Evolutionary conservation across 306 rosid species (phyloP), one percentile per base, ranked within the genome.

Genomic region (Morella rubra): DNA sequence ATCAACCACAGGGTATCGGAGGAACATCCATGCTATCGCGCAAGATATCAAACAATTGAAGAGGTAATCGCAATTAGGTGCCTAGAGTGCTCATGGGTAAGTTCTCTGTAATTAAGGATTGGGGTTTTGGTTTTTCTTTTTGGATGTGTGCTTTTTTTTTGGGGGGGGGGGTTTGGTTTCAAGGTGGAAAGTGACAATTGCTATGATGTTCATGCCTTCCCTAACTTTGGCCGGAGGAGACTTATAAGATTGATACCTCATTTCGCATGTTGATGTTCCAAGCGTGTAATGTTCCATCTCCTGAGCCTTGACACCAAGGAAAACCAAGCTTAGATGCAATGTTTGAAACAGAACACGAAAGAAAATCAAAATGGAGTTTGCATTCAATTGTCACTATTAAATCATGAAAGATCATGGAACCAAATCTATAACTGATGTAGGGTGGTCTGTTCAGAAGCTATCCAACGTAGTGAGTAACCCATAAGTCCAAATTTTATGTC

Each of bases 201-300:
- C 10, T 9, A 9, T 9, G 10, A 11, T 22, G 27, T 22, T 37
- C 40, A 13, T 15, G 40, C 20, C 70, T 16, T 40, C 4, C 41
- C 45, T 27, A 61, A 5, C 47, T 27, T 16, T 10, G 20, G 9
- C 74, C 14, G 10, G 27, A 44, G 52, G 15, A 56, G 32, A 7
- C 19, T 68, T 42, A 18, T 13, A 78, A 76, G 55, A 79, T n/a
- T 15, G 80, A 60, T 84, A 90, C 98, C 97, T 95, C 97, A 58
- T 79, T 84, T 70, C 88, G 88, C 74, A 40, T 81, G 83, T 84
- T 79, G 81, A 95, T 88, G 86, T 87, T 91, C 98, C 98, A 93
- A 65, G 98, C 97, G 80, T 92, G 98, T 83, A 95, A 72, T 69
- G 90, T 89, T 84, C 98, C 97, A 8, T 88, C 88, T 82, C 98